Conservation (phyloP, 2,329 filamentous ascomycete species). For the Ophiostoma populinum region DNA sequence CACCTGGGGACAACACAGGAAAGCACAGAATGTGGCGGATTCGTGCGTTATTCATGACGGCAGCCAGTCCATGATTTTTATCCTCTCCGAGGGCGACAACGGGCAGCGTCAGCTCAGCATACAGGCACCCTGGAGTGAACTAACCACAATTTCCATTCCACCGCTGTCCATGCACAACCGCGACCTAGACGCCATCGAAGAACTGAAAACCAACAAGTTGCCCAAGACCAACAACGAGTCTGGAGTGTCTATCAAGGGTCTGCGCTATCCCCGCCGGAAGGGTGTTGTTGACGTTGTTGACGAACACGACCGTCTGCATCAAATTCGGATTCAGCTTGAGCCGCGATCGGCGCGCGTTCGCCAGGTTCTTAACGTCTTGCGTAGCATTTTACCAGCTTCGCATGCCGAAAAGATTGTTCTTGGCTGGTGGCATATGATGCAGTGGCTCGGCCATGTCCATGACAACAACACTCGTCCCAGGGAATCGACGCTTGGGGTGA, state of each 20-base stretch:
- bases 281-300: conserved; percentile 53
- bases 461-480: no score
- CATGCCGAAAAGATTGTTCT: conserved; percentile 44
- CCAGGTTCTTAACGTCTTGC: conserved; percentile 42
- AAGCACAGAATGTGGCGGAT: conserved; percentile 52
- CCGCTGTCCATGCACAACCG: conserved; percentile 31
- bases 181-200: conserved; percentile 1
- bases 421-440: conserved; percentile 57
- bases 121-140: conserved; percentile 58
- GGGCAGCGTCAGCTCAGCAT: conserved; percentile 51
- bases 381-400: conserved; percentile 42
- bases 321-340: conserved; percentile 49
- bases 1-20: conserved; percentile 31
- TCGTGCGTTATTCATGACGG: conserved; percentile 56
- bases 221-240: conserved; percentile 9
- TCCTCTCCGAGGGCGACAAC: conserved; percentile 47
- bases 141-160: conserved; percentile 50
- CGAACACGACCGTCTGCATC: conserved; percentile 42
- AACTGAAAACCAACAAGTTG: no score
- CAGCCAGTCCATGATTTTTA: conserved; percentile 48
- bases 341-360: conserved; percentile 45
- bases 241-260: conserved; percentile 30
- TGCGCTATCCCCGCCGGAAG: conserved; percentile 39
- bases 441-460: conserved; percentile 38
- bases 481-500: no score